Evolutionary conservation across 2,329 filamentous ascomycete species (phyloP), one percentile per base, ranked within the genome.

Genomic region (Celoporthe dispersa): DNA sequence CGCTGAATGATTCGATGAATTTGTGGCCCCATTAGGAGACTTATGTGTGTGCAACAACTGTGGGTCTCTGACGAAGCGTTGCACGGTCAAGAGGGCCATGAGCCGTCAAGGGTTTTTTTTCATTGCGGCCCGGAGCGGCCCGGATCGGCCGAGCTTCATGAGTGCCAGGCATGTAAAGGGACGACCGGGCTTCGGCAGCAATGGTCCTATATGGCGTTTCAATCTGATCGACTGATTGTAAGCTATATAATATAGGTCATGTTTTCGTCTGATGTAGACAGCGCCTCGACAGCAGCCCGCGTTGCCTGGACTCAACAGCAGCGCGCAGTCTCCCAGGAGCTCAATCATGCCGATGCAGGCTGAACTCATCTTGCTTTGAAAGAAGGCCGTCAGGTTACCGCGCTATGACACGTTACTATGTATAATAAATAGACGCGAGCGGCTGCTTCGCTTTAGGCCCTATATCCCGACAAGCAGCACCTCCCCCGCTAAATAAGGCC

Each of bases 141-240:
- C 53, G 53, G 53, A 57, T 1, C 80, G 81, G 9, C 86, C 86
- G 2, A 84, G 80, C 0, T 86, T 86, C 75, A 80, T 78, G 14
- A 75, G 87, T 64, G 60, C 82, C 81, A 1, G 81, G 81, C 14
- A 74, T 82, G 31, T 79, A 69, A 74, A 44, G 33, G 3, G 53
- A 57, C 12, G 53, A 25, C n/a, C 48, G 3, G 48, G 48, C 22
- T 51, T 48, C 19, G 37, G 14, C n/a, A 48, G n/a, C 2, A 39
- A 11, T 2, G 3, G 19, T 12, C 41, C 3, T 57, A 6, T 8
- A 9, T n/a, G 22, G 48, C 6, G 6, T 39, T 57, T 31, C 33
- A 57, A n/a, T n/a, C 44, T n/a, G 44, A 5, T 41, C 4, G 12
- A 41, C 39, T 16, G 14, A 16, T 3, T 16, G 39, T 14, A 41